These are phyloP conservation scores for Ceratocystis harringtonii DNA, from an alignment of 2,329 filamentous ascomycete genomes.

Conservation along the genomic window DNA sequence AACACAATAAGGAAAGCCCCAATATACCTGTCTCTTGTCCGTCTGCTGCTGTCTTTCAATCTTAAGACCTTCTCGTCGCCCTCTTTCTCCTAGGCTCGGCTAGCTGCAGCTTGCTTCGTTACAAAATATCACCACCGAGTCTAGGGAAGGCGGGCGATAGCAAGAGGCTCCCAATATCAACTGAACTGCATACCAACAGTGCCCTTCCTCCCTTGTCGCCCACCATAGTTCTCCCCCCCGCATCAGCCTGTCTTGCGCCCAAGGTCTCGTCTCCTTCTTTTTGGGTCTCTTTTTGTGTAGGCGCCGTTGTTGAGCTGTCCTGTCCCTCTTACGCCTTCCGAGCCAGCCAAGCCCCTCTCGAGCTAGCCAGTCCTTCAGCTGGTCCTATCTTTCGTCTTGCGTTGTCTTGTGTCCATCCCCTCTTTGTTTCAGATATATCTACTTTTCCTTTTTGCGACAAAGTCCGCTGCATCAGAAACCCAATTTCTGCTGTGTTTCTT, in stretches of 20 bases:
- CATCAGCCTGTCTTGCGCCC: too few relatives aligned
- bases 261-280: background rate
- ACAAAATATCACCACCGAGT: background rate
- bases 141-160: background rate
- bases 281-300: background rate
- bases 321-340: background rate
- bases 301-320: background rate
- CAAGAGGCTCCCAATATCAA: background rate
- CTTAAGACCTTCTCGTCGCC: background rate
- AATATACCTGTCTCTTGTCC: background rate
- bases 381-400: background rate
- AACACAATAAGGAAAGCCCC: too few relatives aligned
- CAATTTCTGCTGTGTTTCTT: background rate
- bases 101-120: slow-evolving; percentile 1
- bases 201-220: background rate
- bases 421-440: background rate
- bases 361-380: background rate
- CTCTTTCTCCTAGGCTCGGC: background rate
- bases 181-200: background rate
- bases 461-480: background rate
- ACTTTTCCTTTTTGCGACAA: background rate
- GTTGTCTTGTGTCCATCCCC: background rate
- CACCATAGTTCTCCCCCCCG: background rate
- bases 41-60: background rate
- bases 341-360: background rate